phyloP scores from a whole-genome alignment of 805 yeast genomes.

The Barnettozyma salicaria region DNA sequence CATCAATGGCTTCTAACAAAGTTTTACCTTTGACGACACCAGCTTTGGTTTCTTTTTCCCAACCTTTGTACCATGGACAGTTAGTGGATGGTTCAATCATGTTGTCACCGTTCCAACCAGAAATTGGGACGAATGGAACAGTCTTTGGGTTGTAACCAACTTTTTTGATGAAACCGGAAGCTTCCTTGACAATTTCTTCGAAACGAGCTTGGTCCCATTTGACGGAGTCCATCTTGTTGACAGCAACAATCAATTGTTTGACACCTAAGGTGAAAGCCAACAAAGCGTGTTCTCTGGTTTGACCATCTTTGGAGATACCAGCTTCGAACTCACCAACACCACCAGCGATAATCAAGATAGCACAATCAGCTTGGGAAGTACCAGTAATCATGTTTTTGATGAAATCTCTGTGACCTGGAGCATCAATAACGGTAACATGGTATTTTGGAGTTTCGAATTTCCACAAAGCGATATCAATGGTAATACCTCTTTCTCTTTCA shows the following conservation, averaged over 20 bases:
- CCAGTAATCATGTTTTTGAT: slow-evolving; percentile 94
- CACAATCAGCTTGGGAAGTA: slow-evolving; percentile 94
- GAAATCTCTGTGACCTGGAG: slow-evolving; percentile 97
- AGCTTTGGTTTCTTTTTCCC: slow-evolving; percentile 82
- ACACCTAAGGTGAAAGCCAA: slow-evolving; percentile 90
- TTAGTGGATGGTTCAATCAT: slow-evolving; percentile 78
- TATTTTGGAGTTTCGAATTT: slow-evolving; percentile 93
- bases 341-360: slow-evolving; percentile 86
- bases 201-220: slow-evolving; percentile 79
- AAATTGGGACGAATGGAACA: slow-evolving; percentile 87
- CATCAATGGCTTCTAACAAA: slow-evolving; percentile 81
- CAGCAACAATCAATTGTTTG: slow-evolving; percentile 80
- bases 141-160: slow-evolving; percentile 86
- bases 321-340: slow-evolving; percentile 95
- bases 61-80: slow-evolving; percentile 91
- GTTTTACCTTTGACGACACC: slow-evolving; percentile 75
- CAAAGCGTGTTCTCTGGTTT: slow-evolving; percentile 93
- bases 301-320: slow-evolving; percentile 94
- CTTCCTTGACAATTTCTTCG: slow-evolving; percentile 74
- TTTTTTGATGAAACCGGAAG: slow-evolving; percentile 79
- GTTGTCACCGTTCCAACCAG: slow-evolving; percentile 95
- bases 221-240: slow-evolving; percentile 93
- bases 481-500: slow-evolving; percentile 97
- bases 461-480: slow-evolving; percentile 92
- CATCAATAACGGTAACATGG: slow-evolving; percentile 89